Percentiles rank a stretch among this genome's conserved stretches.
These are phyloP conservation scores for Aspergillus persii DNA, from an alignment of 2,329 filamentous ascomycete species.

Conservation along the genomic window DNA sequence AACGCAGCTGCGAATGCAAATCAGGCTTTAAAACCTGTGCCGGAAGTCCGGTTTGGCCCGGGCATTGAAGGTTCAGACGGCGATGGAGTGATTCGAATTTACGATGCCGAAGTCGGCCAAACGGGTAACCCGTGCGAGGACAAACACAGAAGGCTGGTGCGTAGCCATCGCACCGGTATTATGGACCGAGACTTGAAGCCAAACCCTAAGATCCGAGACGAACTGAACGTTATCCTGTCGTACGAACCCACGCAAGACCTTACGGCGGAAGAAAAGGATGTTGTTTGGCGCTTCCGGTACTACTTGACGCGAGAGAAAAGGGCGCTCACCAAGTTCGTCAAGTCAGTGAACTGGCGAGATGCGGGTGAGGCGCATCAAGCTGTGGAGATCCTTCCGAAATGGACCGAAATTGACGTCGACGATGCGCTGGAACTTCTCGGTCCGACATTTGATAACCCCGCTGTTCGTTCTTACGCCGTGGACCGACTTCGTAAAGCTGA, in stretches of 20 bases:
- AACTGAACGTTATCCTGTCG: slow-evolving; percentile 84
- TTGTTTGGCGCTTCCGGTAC: slow-evolving; percentile 97
- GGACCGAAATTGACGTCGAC: slow-evolving; percentile 96
- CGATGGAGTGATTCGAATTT: slow-evolving; percentile 70
- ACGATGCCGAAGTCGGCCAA: slow-evolving; percentile 88
- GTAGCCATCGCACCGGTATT: slow-evolving; percentile 89
- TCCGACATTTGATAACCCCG: slow-evolving; percentile 83
- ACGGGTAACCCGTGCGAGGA: slow-evolving; percentile 91
- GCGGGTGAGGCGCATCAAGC: slow-evolving; percentile 82
- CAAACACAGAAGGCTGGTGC: slow-evolving; percentile 87
- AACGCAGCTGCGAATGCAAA: slow-evolving; percentile 63
- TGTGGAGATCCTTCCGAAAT: slow-evolving; percentile 83
- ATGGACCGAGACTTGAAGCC: slow-evolving; percentile 93
- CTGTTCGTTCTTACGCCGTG: slow-evolving; percentile 89
- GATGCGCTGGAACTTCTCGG: slow-evolving; percentile 92
- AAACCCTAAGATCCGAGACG: slow-evolving; percentile 91
- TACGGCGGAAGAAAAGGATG: slow-evolving; percentile 86
- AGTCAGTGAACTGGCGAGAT: slow-evolving; percentile 93
- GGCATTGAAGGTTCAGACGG: slow-evolving; percentile 72
- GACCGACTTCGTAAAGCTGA: slow-evolving; percentile 87
- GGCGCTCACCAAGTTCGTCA: slow-evolving; percentile 94
- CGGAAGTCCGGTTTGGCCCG: slow-evolving; percentile 85
- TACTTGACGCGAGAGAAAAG: slow-evolving; percentile 89
- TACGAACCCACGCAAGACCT: slow-evolving; percentile 90
- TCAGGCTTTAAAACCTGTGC: slow-evolving; percentile 72